These are phyloP conservation scores for Mycena olivaceomarginata DNA, from an alignment of 768 basidiomycete genomes.

Conservation along the genomic window DNA sequence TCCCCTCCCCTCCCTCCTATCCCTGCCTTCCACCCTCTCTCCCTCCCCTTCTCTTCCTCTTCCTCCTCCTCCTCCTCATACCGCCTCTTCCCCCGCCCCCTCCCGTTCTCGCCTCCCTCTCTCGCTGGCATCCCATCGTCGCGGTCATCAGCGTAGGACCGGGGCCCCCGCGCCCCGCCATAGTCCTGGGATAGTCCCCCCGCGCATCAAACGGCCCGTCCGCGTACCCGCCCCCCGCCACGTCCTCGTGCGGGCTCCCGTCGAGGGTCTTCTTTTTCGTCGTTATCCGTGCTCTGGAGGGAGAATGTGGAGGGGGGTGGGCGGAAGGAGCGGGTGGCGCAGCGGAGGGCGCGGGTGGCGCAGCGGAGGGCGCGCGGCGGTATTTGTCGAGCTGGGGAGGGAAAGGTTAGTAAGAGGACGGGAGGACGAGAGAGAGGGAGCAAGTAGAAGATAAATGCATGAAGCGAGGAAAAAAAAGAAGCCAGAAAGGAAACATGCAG, in stretches of 20 bases:
- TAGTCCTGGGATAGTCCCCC: background rate
- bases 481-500: background rate
- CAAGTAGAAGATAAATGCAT: background rate
- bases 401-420: background rate
- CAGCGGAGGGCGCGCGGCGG: constrained; percentile 20
- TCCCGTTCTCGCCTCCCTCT: background rate
- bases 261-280: constrained; percentile 27
- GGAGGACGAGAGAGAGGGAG: background rate
- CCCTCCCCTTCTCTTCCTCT: constrained; percentile 33
- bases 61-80: constrained; percentile 11
- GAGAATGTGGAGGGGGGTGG: constrained; percentile 7
- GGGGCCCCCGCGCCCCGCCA: constrained; percentile 27
- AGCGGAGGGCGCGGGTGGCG: constrained; percentile 32
- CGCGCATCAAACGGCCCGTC: constrained; percentile 13
- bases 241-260: constrained; percentile 41
- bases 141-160: background rate
- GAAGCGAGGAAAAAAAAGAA: constrained; percentile 8
- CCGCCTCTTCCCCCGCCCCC: background rate
- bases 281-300: background rate
- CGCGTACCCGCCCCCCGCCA: constrained; percentile 47
- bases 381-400: constrained; percentile 15
- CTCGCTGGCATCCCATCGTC: background rate
- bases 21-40: constrained; percentile 31
- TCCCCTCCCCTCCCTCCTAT: constrained; percentile 35
- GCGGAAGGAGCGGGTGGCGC: constrained; percentile 36